A percentile compares a stretch with the other conserved stretches of the same genome.
Evolutionary conservation across 805 yeast genomes (phyloP).

Genomic region (Candida pseudofarinosa): DNA sequence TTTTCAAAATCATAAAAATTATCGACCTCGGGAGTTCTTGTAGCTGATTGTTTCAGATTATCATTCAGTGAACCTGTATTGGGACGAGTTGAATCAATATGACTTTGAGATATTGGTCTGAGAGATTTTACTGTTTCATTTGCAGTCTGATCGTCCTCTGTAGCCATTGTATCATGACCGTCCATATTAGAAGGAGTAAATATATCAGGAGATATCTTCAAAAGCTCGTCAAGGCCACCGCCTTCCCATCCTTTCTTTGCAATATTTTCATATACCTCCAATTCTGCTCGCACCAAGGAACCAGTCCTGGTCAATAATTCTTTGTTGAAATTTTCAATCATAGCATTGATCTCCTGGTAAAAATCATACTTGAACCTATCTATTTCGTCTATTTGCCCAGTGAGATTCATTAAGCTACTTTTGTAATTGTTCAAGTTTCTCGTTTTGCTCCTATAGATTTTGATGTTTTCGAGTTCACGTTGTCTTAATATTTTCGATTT

Average conservation of each 20-base stretch:
- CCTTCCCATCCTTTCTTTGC: slow-evolving; percentile 86
- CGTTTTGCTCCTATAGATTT: slow-evolving; percentile 54
- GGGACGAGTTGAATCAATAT: not conserved
- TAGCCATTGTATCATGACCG: not conserved
- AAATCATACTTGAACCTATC: slow-evolving; percentile 73
- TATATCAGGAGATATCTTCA: slow-evolving; percentile 58
- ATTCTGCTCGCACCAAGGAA: slow-evolving; percentile 69
- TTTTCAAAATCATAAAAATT: not conserved
- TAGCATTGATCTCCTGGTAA: slow-evolving; percentile 57
- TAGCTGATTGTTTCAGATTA: not conserved
- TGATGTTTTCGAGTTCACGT: slow-evolving; percentile 59
- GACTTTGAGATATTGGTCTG: not conserved
- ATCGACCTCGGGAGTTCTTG: not conserved
- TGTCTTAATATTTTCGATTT: slow-evolving; percentile 50
- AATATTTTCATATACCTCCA: slow-evolving; percentile 74
- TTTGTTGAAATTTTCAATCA: slow-evolving; percentile 54
- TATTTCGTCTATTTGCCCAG: slow-evolving; percentile 73
- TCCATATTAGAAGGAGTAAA: slow-evolving; percentile 11
- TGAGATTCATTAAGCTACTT: slow-evolving; percentile 60
- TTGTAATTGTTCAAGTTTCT: slow-evolving; percentile 69
- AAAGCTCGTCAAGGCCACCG: slow-evolving; percentile 73
- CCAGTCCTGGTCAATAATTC: slow-evolving; percentile 54
- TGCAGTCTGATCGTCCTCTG: not conserved
- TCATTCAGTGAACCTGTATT: not conserved
- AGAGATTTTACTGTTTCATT: not conserved